Conservation (phyloP, 257 asterid genomes). For the Capsicum chinense region DNA sequence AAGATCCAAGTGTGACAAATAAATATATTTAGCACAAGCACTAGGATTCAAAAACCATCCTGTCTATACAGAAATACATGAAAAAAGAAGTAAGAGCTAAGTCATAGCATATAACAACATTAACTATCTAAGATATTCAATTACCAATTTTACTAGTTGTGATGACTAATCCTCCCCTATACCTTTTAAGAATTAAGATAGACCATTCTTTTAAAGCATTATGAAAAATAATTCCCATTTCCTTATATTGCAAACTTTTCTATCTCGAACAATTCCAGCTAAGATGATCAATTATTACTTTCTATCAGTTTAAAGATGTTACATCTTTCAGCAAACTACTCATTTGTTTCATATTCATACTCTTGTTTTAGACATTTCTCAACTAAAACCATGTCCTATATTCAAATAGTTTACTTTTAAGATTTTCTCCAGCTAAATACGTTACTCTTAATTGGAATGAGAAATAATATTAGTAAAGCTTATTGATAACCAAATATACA, state of each 20-base stretch:
- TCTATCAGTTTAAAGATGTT: not conserved
- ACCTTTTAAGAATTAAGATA: too few relatives aligned
- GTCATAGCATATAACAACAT: not conserved
- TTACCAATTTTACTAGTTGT: too few relatives aligned
- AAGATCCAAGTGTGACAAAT: conserved; percentile 81
- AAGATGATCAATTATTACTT: not conserved
- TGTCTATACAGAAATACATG: conserved; percentile 61
- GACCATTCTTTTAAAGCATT: too few relatives aligned
- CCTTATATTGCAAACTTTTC: not conserved
- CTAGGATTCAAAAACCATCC: conserved; percentile 98
- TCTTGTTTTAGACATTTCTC: not conserved
- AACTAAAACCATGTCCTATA: not conserved
- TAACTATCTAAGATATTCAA: not conserved
- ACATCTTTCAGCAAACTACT: not conserved
- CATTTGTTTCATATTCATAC: not conserved
- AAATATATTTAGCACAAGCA: conserved; percentile 92
- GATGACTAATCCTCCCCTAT: too few relatives aligned
- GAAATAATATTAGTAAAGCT: not conserved
- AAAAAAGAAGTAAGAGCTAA: conserved; percentile 22
- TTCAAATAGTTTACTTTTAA: not conserved
- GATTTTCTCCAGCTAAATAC: not conserved
- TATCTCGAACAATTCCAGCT: not conserved
- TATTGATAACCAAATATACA: not conserved
- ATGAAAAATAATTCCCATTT: not conserved
- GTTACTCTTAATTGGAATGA: not conserved